These are phyloP conservation scores for Cytospora schulzeri DNA, from an alignment of 2,329 filamentous ascomycete genomes.

Conservation along the genomic window DNA sequence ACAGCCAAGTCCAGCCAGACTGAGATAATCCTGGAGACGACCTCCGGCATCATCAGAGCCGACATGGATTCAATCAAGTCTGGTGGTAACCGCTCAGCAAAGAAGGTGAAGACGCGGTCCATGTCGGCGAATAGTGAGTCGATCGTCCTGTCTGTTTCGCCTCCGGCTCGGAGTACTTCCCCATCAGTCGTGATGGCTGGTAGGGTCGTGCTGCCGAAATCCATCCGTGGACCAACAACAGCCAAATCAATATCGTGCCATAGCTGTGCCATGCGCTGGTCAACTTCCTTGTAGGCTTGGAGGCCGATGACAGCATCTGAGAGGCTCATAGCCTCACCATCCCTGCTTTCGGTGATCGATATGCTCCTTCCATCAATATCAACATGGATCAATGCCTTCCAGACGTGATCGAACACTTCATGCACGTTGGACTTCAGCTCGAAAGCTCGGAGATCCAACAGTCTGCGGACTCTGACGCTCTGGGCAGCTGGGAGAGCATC, in stretches of 20 bases:
- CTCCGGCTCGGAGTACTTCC: slow-evolving; percentile 47
- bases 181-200: slow-evolving; percentile 46
- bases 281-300: slow-evolving; percentile 62
- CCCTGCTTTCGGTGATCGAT: slow-evolving; percentile 53
- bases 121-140: slow-evolving; percentile 58
- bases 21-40: slow-evolving; percentile 69
- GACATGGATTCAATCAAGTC: slow-evolving; percentile 65
- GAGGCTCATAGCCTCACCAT: slow-evolving; percentile 57
- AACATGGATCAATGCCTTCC: slow-evolving; percentile 67
- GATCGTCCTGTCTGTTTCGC: slow-evolving; percentile 48
- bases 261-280: slow-evolving; percentile 60
- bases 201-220: slow-evolving; percentile 39
- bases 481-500: slow-evolving; percentile 62
- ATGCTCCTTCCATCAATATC: slow-evolving; percentile 59
- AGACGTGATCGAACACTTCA: slow-evolving; percentile 68
- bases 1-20: slow-evolving; percentile 77
- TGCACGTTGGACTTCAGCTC: slow-evolving; percentile 68
- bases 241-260: slow-evolving; percentile 65
- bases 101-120: slow-evolving; percentile 52
- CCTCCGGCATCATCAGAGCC: slow-evolving; percentile 66
- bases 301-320: slow-evolving; percentile 58
- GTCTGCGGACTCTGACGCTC: slow-evolving; percentile 62
- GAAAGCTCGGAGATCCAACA: slow-evolving; percentile 66
- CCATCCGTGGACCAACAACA: slow-evolving; percentile 63
- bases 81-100: slow-evolving; percentile 54